Conservation (phyloP, 768 basidiomycete species). For the Leccinum ochraceum region DNA sequence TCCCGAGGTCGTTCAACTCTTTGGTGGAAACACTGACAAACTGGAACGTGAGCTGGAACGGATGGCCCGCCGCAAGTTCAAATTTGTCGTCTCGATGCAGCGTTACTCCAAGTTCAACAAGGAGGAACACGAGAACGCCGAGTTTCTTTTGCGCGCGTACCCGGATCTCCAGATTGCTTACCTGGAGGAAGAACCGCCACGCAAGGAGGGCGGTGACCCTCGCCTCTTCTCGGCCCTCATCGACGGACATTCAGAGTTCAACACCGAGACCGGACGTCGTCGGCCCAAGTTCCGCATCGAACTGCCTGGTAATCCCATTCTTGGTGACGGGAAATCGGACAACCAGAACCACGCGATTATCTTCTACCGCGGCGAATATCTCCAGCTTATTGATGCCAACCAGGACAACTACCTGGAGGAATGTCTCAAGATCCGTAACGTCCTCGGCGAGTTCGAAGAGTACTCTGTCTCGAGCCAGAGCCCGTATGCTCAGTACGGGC, state of each 20-base stretch:
- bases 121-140: conserved; percentile 98
- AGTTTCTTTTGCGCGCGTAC: conserved; percentile 95
- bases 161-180: conserved; percentile 99
- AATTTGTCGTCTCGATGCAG: conserved; percentile 99
- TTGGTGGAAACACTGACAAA: conserved; percentile 96
- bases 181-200: conserved; percentile 91
- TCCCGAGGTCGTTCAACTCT: conserved; percentile 96
- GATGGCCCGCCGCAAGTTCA: conserved; percentile 98
- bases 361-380: conserved; percentile 98
- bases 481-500: conserved; percentile 89
- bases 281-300: conserved; percentile 98
- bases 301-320: conserved; percentile 97
- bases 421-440: conserved; percentile 97
- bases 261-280: conserved; percentile 83
- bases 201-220: conserved; percentile 94
- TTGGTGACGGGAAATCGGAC: conserved; percentile 98
- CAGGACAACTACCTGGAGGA: conserved; percentile 99
- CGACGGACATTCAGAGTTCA: conserved; percentile 97
- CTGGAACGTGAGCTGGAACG: conserved; percentile 95
- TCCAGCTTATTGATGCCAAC: conserved; percentile 99
- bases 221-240: conserved; percentile 95
- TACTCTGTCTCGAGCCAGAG: conserved; percentile 81
- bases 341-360: conserved; percentile 99
- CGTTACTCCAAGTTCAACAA: conserved; percentile 99
- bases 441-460: conserved; percentile 98